phyloP scores from a whole-genome alignment of 805 yeast genomes.

The Starmera amethionina region DNA sequence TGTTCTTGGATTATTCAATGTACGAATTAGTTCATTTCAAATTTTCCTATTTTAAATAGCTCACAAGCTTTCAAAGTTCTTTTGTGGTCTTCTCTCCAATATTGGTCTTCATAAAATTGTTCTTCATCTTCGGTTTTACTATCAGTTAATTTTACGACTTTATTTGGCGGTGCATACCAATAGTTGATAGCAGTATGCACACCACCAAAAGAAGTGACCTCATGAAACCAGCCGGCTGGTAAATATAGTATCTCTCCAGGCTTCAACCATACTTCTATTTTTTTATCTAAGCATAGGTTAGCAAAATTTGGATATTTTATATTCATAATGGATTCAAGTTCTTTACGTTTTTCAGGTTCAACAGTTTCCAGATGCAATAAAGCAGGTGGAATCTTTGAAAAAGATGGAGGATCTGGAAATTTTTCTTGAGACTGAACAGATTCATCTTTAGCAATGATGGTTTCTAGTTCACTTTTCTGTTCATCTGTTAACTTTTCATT shows the following conservation, averaged over 20 bases:
- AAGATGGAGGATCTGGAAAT: slow-evolving; percentile 55
- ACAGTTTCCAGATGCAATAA: slow-evolving; percentile 52
- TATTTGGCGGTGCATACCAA: slow-evolving; percentile 64
- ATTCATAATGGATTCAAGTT: slow-evolving; percentile 28
- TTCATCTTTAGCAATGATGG: slow-evolving; percentile 20
- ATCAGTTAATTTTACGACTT: too few species aligned
- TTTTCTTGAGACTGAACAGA: slow-evolving; percentile 11
- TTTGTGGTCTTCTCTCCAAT: slow-evolving; percentile 45
- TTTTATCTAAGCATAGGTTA: slow-evolving; percentile 19
- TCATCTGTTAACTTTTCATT: slow-evolving; percentile 14
- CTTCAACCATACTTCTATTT: slow-evolving; percentile 35
- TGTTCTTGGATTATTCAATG: too few species aligned
- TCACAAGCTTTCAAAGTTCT: slow-evolving; percentile 28
- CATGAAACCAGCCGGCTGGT: slow-evolving; percentile 81
- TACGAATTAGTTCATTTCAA: background rate
- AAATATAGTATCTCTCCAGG: slow-evolving; percentile 62
- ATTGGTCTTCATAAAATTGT: slow-evolving; percentile 35
- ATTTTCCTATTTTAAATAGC: slow-evolving; percentile 3
- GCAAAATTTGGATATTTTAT: slow-evolving; percentile 39
- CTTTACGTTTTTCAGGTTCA: slow-evolving; percentile 16
- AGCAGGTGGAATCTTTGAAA: slow-evolving; percentile 53
- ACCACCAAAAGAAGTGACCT: slow-evolving; percentile 55
- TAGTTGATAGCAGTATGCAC: slow-evolving; percentile 61
- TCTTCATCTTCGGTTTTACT: slow-evolving; percentile 4
- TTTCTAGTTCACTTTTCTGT: slow-evolving; percentile 15